phyloP scores from a whole-genome alignment of 169 alveolate genomes.

The Eimeria praecox region DNA sequence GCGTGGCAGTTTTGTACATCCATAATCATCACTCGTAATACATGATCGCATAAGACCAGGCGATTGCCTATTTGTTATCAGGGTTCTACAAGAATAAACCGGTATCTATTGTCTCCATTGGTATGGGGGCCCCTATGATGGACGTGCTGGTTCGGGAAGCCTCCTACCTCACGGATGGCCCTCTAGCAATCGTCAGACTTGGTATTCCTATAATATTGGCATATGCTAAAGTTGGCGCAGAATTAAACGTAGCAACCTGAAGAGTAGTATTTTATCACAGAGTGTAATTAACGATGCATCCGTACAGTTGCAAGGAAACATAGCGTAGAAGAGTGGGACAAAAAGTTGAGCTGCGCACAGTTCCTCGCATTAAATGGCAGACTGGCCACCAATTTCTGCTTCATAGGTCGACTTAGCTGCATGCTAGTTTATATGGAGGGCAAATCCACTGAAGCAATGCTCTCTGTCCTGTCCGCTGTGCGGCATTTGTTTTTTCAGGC shows the following conservation, averaged over 20 bases:
- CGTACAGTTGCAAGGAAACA: not conserved
- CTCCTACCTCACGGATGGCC: conserved; percentile 76
- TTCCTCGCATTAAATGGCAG: not conserved
- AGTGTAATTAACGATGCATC: not conserved
- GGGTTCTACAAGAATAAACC: conserved; percentile 81
- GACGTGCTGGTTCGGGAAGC: conserved; percentile 85
- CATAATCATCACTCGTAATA: not conserved
- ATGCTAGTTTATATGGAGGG: not conserved
- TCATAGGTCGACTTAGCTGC: not conserved
- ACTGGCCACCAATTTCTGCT: not conserved
- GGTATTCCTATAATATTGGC: conserved; percentile 37
- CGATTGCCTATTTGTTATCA: not conserved
- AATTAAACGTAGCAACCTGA: not conserved
- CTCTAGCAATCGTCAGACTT: conserved; percentile 84
- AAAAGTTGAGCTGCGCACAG: not conserved
- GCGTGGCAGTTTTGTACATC: not conserved
- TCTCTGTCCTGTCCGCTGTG: not conserved
- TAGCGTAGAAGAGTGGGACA: not conserved
- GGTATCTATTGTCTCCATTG: conserved; percentile 83
- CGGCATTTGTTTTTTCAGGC: conserved; percentile 32
- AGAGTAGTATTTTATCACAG: not conserved
- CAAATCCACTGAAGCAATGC: not conserved
- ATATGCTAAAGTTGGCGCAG: not conserved
- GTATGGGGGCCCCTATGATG: conserved; percentile 86
- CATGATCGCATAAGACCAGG: not conserved